Percentiles rank a stretch among this genome's conserved stretches.
phyloP scores from a whole-genome alignment of 164 flowering plant genomes.

The Annona squamosa region DNA sequence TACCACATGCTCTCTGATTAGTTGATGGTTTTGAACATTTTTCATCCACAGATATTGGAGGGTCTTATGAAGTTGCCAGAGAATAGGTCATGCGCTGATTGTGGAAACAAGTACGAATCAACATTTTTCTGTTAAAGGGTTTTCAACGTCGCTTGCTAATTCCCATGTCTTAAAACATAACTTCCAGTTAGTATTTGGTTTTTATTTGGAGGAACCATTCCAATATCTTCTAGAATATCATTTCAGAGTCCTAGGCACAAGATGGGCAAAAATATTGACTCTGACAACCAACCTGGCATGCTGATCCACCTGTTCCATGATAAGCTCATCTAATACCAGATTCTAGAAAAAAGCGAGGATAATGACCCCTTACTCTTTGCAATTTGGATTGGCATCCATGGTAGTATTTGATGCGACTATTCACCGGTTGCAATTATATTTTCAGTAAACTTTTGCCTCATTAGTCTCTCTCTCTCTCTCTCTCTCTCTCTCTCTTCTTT shows the following conservation, averaged over 20 bases:
- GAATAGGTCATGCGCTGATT: slow-evolving; percentile 80
- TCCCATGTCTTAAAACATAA: background rate
- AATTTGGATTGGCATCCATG: background rate
- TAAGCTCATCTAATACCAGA: too few relatives aligned
- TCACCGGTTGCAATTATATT: too few relatives aligned
- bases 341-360: too few relatives aligned
- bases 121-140: background rate
- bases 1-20: too few relatives aligned
- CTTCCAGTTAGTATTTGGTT: background rate
- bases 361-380: background rate
- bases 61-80: slow-evolving; percentile 62
- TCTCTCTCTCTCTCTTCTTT: background rate
- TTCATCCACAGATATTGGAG: slow-evolving; percentile 51
- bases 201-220: background rate
- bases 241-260: background rate
- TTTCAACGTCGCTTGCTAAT: background rate
- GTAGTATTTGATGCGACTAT: background rate
- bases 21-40: background rate
- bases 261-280: background rate
- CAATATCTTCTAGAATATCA: background rate
- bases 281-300: background rate
- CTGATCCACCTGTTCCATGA: too few relatives aligned
- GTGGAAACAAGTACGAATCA: slow-evolving; percentile 45
- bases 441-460: too few relatives aligned
- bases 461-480: background rate